Conservation (phyloP, 192 early-diverging fungal genomes). For the Entrophospora sp. region DNA sequence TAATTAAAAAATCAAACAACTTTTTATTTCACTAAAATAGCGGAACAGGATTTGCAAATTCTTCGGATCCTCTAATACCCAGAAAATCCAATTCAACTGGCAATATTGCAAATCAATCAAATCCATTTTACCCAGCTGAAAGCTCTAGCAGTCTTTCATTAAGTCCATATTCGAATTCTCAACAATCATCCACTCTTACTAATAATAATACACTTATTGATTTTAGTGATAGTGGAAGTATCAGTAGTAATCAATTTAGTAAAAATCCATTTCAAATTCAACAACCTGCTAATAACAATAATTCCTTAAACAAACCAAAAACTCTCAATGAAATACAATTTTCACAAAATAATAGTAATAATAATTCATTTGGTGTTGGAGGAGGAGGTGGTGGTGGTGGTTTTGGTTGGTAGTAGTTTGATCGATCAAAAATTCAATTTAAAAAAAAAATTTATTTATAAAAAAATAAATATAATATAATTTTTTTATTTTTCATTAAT, state of each 20-base stretch:
- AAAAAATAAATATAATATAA: no score
- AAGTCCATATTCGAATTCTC: neutral
- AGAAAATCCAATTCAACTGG: constrained; percentile 17
- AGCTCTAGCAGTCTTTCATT: neutral
- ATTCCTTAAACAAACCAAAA: no score
- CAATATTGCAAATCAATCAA: neutral
- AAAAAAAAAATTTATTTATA: no score
- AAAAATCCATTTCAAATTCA: constrained; percentile 17
- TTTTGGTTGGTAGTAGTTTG: no score
- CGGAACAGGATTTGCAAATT: constrained; percentile 10
- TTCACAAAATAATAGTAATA: no score
- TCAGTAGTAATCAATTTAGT: neutral
- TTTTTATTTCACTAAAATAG: neutral
- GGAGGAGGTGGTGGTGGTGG: no score
- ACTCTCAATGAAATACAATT: no score
- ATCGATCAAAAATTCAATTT: no score
- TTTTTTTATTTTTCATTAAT: no score
- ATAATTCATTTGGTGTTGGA: no score
- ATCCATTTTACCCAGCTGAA: constrained; percentile 1
- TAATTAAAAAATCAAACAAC: no score
- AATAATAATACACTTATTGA: constrained; percentile 14
- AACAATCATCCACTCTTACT: neutral
- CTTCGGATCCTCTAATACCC: neutral
- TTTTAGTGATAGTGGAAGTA: neutral
- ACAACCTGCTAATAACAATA: no score